phyloP scores from a whole-genome alignment of 2,329 filamentous ascomycete genomes.

The Phaeosphaeria sp. region DNA sequence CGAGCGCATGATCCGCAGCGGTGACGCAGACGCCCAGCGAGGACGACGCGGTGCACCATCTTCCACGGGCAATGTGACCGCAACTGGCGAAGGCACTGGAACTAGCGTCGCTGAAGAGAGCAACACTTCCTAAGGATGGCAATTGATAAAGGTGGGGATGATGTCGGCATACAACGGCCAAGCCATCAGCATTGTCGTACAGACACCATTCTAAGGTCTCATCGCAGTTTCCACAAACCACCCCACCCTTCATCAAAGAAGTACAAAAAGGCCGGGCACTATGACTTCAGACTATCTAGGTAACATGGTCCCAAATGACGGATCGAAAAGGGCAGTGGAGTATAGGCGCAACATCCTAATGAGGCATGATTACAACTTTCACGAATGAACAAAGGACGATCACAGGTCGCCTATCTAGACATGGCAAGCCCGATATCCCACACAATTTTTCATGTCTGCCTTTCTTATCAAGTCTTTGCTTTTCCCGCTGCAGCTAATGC shows the following conservation, averaged over 20 bases:
- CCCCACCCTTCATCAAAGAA: neutral
- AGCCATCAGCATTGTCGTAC: conserved; percentile 14
- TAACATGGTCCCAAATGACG: neutral
- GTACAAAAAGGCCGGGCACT: conserved; percentile 1
- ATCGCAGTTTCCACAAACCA: neutral
- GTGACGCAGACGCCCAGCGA: conserved; percentile 35
- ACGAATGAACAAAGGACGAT: conserved; percentile 3
- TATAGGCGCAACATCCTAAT: conserved; percentile 7
- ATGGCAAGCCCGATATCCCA: neutral
- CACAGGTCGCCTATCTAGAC: neutral
- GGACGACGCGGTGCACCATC: conserved; percentile 37
- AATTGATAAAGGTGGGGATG: conserved; percentile 11
- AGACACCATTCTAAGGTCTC: neutral
- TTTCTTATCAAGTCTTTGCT: neutral
- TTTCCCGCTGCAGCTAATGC: conserved; percentile 1
- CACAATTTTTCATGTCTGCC: neutral
- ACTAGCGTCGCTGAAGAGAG: conserved; percentile 8
- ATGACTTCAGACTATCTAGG: neutral
- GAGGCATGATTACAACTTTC: conserved; percentile 7
- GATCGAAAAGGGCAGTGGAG: conserved; percentile 3
- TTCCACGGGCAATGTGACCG: conserved; percentile 10
- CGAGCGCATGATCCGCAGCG: conserved; percentile 48
- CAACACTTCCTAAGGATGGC: conserved; percentile 11
- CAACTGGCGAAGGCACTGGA: conserved; percentile 7
- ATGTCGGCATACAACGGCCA: conserved; percentile 12